Evolutionary conservation across 2,329 filamentous ascomycete genomes (phyloP).

Genomic region (Penicillium janthinellum): DNA sequence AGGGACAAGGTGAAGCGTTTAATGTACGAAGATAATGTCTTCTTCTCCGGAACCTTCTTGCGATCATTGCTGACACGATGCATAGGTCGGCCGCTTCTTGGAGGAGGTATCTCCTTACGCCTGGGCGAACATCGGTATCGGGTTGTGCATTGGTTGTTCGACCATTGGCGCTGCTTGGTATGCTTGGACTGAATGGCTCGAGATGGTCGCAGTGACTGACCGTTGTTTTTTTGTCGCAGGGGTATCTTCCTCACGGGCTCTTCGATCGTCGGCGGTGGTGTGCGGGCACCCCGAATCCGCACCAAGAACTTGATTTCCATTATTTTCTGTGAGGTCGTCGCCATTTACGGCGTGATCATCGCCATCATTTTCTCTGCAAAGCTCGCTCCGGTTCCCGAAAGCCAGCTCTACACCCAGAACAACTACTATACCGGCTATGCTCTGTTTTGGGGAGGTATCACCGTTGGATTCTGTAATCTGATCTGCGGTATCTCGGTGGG

Average conservation of each 20-base stretch:
- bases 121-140: conserved; percentile 89
- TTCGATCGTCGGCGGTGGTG: conserved; percentile 94
- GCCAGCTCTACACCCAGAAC: conserved; percentile 69
- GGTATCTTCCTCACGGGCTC: conserved; percentile 98
- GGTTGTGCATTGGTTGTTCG: conserved; percentile 91
- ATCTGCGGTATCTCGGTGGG: conserved; percentile 95
- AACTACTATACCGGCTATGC: conserved; percentile 95
- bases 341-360: conserved; percentile 99
- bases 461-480: conserved; percentile 93
- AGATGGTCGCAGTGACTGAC: background rate
- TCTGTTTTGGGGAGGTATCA: conserved; percentile 92
- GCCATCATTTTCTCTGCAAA: conserved; percentile 96
- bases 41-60: background rate
- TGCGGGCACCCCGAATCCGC: conserved; percentile 93
- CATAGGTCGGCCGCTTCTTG: conserved; percentile 85
- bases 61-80: conserved; percentile 22
- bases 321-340: conserved; percentile 99
- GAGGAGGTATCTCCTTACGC: conserved; percentile 91
- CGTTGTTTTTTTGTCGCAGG: conserved; percentile 56
- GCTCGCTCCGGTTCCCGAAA: conserved; percentile 65
- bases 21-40: conserved; percentile 64
- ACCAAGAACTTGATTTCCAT: conserved; percentile 99
- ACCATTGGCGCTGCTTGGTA: conserved; percentile 97
- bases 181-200: conserved; percentile 23
- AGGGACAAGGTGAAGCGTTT: conserved; percentile 91